These are phyloP conservation scores for Xerocomellus intermedius DNA, from an alignment of 768 basidiomycete genomes.

Conservation along the genomic window DNA sequence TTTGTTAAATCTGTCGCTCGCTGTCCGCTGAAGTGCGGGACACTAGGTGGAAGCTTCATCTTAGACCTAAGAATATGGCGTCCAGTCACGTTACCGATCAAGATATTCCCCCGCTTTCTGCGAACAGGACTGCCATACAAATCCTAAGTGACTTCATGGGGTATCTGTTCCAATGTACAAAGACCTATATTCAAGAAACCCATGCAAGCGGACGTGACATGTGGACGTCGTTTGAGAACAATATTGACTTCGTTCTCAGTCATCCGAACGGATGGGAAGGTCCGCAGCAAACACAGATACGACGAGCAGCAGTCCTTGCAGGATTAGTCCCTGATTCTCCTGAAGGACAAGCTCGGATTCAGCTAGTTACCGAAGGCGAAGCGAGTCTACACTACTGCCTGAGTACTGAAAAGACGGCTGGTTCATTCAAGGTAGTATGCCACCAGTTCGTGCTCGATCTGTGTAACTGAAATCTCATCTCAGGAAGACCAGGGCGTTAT, in stretches of 20 bases:
- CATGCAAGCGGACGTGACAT: constrained; percentile 42
- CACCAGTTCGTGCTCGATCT: neutral
- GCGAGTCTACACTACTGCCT: constrained; percentile 51
- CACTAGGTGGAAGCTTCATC: constrained; percentile 37
- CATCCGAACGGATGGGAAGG: constrained; percentile 52
- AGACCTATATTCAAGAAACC: constrained; percentile 44
- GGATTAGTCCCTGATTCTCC: constrained; percentile 38
- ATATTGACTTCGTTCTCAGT: constrained; percentile 46
- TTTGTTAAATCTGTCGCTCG: neutral
- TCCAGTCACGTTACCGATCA: constrained; percentile 26
- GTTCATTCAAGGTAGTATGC: constrained; percentile 27
- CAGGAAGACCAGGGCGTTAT: constrained; percentile 48
- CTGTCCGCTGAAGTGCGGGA: constrained; percentile 3
- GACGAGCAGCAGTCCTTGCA: constrained; percentile 43
- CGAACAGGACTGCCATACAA: constrained; percentile 40
- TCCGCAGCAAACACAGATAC: constrained; percentile 42
- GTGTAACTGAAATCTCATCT: neutral
- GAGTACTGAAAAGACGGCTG: constrained; percentile 33
- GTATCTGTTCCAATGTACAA: constrained; percentile 45
- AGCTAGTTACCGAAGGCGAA: constrained; percentile 53
- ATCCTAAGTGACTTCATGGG: constrained; percentile 49
- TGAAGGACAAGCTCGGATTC: constrained; percentile 37
- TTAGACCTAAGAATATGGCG: constrained; percentile 27
- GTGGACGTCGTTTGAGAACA: constrained; percentile 41
- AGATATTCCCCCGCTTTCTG: constrained; percentile 45